A percentile compares a stretch with the other conserved stretches of the same genome.
These are phyloP conservation scores for Leccinum truebloodii DNA, from an alignment of 768 basidiomycete species.

Conservation along the genomic window DNA sequence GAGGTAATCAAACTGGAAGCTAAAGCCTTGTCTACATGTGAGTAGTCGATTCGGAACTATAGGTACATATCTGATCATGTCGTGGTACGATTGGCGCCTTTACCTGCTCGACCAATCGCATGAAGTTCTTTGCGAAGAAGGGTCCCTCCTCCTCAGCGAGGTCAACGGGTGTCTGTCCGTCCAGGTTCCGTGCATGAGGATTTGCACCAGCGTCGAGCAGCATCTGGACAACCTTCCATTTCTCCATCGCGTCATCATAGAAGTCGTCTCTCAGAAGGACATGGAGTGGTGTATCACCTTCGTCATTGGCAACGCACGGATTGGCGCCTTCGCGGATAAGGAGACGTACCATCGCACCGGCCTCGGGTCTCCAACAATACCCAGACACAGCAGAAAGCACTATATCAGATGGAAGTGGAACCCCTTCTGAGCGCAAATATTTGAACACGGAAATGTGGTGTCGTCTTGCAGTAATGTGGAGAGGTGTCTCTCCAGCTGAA, in stretches of 20 bases:
- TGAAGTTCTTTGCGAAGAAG: background rate
- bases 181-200: background rate
- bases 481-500: background rate
- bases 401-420: too few relatives aligned
- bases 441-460: background rate
- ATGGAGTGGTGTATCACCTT: background rate
- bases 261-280: background rate
- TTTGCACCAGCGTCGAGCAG: too few relatives aligned
- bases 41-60: background rate
- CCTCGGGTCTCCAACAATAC: fast-evolving
- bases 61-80: background rate
- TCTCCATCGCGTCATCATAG: background rate
- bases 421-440: background rate
- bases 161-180: background rate
- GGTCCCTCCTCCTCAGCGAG: background rate
- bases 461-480: background rate
- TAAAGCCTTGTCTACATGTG: background rate
- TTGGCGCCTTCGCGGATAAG: background rate
- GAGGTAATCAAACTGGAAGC: background rate
- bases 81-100: background rate
- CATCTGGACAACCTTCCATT: background rate
- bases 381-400: too few relatives aligned
- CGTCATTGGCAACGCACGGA: background rate
- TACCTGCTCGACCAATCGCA: background rate
- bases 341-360: background rate